Percentiles rank a stretch among this genome's conserved stretches.
Conservation (phyloP, 192 early-diverging fungal species). For the Coemansia sp. region DNA sequence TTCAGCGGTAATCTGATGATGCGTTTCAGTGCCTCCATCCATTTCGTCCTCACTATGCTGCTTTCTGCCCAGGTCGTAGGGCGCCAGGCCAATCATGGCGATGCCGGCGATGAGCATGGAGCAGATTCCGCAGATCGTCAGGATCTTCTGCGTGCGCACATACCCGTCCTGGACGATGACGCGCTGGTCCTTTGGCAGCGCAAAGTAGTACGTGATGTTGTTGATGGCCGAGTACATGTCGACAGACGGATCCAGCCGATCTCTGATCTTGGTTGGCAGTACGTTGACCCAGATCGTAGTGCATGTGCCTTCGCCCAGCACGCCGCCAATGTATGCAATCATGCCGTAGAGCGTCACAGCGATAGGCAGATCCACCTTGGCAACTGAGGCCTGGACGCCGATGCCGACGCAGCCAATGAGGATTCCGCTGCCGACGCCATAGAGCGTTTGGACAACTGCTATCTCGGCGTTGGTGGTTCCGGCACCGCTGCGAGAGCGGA, state of each 20-base stretch:
- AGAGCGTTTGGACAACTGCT: constrained; percentile 36
- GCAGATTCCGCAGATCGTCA: constrained; percentile 51
- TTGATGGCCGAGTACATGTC: constrained; percentile 40
- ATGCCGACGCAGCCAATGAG: constrained; percentile 49
- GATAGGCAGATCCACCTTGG: constrained; percentile 35
- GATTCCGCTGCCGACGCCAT: constrained; percentile 42
- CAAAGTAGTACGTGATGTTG: constrained; percentile 49
- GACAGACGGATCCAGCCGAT: constrained; percentile 23
- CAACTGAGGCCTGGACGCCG: constrained; percentile 44
- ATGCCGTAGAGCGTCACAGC: constrained; percentile 49
- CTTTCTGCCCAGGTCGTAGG: constrained; percentile 27
- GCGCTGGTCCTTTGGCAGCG: constrained; percentile 46
- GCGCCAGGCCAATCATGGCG: constrained; percentile 43
- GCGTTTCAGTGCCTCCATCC: background rate
- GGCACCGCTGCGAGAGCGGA: constrained; percentile 31
- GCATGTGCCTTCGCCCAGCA: constrained; percentile 44
- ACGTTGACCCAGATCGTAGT: constrained; percentile 51
- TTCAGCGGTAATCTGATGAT: background rate
- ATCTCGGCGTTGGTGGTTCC: constrained; percentile 41
- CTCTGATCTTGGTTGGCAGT: constrained; percentile 31
- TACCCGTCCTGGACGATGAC: constrained; percentile 46
- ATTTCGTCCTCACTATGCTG: constrained; percentile 2
- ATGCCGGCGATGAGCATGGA: constrained; percentile 38
- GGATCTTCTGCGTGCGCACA: constrained; percentile 35
- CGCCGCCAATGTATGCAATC: constrained; percentile 49